Conservation (phyloP, 257 asterid genomes). For the Thymus mandschuricus region DNA sequence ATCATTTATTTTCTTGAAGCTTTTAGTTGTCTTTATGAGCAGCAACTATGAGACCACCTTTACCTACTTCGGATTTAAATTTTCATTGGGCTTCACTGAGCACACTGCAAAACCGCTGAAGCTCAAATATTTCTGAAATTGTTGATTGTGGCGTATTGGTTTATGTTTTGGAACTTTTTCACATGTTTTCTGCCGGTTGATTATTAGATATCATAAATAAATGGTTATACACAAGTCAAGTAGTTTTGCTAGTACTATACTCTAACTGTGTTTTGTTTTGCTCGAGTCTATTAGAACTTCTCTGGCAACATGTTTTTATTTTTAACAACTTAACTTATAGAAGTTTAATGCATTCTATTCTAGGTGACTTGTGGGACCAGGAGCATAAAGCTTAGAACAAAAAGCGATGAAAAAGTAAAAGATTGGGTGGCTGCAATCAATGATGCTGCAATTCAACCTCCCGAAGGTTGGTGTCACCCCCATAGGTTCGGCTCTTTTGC, state of each 20-base stretch:
- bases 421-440: constrained; percentile 98
- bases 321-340: constrained; percentile 21
- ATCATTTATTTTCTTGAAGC: constrained; percentile 25
- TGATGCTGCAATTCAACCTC: constrained; percentile 95
- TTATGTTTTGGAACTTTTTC: constrained; percentile 13
- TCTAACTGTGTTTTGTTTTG: constrained; percentile 10
- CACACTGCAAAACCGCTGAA: constrained; percentile 31
- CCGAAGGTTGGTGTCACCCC: constrained; percentile 99
- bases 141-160: constrained; percentile 24
- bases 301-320: constrained; percentile 22
- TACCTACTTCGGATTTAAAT: background rate
- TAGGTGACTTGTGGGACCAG: constrained; percentile 94
- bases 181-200: constrained; percentile 16
- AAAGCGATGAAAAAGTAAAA: constrained; percentile 70
- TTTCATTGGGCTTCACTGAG: constrained; percentile 11
- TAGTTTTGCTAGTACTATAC: constrained; percentile 16
- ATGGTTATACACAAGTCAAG: constrained; percentile 23
- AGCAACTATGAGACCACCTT: constrained; percentile 14
- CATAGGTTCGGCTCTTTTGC: constrained; percentile 98
- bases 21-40: constrained; percentile 23
- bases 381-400: constrained; percentile 84
- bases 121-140: constrained; percentile 22
- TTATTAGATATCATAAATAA: constrained; percentile 8
- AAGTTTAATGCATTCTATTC: constrained; percentile 27
- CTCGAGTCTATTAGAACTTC: constrained; percentile 12